Percentiles rank a stretch among this genome's conserved stretches.
Evolutionary conservation across 345 rosid genomes (phyloP).

Genomic region (Firmiana major): DNA sequence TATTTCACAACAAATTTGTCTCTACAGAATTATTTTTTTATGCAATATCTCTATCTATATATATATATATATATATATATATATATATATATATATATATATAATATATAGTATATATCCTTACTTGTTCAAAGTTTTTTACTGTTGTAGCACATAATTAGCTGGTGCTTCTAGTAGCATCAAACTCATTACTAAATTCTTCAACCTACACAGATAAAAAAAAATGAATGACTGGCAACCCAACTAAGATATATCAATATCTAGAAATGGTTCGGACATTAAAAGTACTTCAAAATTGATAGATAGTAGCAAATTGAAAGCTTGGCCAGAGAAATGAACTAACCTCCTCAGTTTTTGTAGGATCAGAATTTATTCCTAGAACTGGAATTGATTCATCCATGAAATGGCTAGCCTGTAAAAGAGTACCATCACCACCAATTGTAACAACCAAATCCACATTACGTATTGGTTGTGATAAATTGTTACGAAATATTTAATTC

Average conservation of each 20-base stretch:
- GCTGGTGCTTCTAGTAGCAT: slow-evolving; percentile 84
- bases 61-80: too few relatives aligned
- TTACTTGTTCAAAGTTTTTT: slow-evolving; percentile 75
- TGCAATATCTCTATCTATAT: background rate
- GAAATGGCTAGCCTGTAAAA: slow-evolving; percentile 88
- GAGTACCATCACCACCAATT: slow-evolving; percentile 93
- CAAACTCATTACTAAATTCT: slow-evolving; percentile 60
- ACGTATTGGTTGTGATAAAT: slow-evolving; percentile 44
- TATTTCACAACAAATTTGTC: background rate
- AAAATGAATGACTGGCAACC: background rate
- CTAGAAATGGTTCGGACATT: background rate
- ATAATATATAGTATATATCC: slow-evolving; percentile 8
- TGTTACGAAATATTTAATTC: slow-evolving; percentile 52
- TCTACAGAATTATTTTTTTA: too few relatives aligned
- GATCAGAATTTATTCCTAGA: slow-evolving; percentile 89
- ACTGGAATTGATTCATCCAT: slow-evolving; percentile 71
- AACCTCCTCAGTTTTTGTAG: slow-evolving; percentile 79
- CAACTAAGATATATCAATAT: background rate
- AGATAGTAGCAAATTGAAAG: background rate
- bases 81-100: too few relatives aligned
- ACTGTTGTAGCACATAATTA: slow-evolving; percentile 83
- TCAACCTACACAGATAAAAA: slow-evolving; percentile 51
- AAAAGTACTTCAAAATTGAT: background rate
- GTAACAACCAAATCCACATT: slow-evolving; percentile 85
- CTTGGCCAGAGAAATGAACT: slow-evolving; percentile 2